A percentile compares a stretch with the other conserved stretches of the same genome.
Conservation (phyloP, 768 basidiomycete genomes). For the Russula dissimulans region DNA sequence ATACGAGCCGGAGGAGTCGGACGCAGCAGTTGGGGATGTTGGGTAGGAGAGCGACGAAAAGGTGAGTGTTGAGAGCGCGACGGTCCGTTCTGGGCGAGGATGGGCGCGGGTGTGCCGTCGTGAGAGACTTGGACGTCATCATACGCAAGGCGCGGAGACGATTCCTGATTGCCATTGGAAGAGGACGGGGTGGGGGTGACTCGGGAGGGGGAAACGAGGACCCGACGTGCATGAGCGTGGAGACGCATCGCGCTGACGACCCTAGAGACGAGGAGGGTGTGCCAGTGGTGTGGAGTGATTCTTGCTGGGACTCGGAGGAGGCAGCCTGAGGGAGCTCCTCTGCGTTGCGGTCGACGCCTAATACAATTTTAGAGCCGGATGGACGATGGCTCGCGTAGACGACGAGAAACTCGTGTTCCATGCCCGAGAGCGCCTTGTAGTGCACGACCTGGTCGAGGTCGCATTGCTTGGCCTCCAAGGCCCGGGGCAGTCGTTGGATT, state of each 20-base stretch:
- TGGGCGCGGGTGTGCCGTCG: conserved; percentile 11
- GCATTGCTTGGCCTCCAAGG: not conserved
- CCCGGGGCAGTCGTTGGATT: conserved; percentile 1
- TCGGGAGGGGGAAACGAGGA: not conserved
- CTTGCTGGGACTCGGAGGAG: not conserved
- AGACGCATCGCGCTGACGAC: conserved; percentile 8
- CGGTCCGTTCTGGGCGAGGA: conserved; percentile 8
- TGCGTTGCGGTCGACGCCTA: conserved; percentile 20
- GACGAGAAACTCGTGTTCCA: conserved; percentile 21
- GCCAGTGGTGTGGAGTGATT: not conserved
- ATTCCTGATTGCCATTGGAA: too few species aligned
- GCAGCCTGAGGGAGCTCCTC: not conserved
- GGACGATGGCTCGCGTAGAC: conserved; percentile 7
- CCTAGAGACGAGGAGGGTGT: not conserved
- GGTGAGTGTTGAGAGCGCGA: conserved; percentile 14
- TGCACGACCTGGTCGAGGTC: conserved; percentile 15
- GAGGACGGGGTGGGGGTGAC: too few species aligned
- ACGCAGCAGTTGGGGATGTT: too few species aligned
- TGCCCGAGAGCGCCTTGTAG: conserved; percentile 14
- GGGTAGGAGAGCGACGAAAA: conserved; percentile 4
- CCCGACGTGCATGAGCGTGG: conserved; percentile 2
- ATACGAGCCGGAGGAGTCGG: too few species aligned
- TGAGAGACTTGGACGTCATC: conserved; percentile 19
- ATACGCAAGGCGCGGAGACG: not conserved
- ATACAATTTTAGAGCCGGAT: conserved; percentile 12